Evolutionary conservation across 495 filamentous ascomycete species (phyloP), one percentile per base, ranked within the genome.

Genomic region (Lepraria neglecta): DNA sequence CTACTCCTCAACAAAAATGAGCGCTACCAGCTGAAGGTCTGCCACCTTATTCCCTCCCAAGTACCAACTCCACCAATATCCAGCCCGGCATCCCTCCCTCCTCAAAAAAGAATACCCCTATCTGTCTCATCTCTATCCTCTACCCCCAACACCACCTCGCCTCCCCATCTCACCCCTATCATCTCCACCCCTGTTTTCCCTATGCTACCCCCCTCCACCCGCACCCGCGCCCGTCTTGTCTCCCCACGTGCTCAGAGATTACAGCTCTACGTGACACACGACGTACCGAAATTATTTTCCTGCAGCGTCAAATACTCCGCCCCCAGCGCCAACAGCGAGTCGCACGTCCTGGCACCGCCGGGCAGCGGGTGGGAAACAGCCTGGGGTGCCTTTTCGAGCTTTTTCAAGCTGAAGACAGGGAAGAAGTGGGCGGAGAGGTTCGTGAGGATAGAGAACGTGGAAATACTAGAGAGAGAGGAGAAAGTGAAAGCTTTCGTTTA

Each of bases 381-480:
- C 7, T 72, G 80, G 31, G 64, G 30, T 0, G 68, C 67, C 0
- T 88, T 88, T 67, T 72, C 74, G 64, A n/a, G 50, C 0, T 83
- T 84, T 65, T 90, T 89, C 71, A 61, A 70, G 14, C 64, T 70
- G 3, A 79, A 84, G 66, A 82, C 82, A 0, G 79, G 80, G 1
- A 72, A 78, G 12, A 58, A 69, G 9, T 90, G 86, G 87, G 74
- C 80, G 0, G 61, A 82, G 33, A 75, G 83, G 38, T 48, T 63
- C 1, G 33, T 27, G 42, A 10, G n/a, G 28, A 51, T 4, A 4
- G 17, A 21, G 3, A 33, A 11, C 17, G 1, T 38, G 17, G 7
- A 11, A 19, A 35, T 54, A 33, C 6, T 9, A 10, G 48, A 15
- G 28, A 24, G 3, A 31, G 38, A 27, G 9, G 15, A 11, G 33